A percentile compares a stretch with the other conserved stretches of the same genome.
Conservation (phyloP, 352 stramenopile species). For the Globisporangium paroecandrum region DNA sequence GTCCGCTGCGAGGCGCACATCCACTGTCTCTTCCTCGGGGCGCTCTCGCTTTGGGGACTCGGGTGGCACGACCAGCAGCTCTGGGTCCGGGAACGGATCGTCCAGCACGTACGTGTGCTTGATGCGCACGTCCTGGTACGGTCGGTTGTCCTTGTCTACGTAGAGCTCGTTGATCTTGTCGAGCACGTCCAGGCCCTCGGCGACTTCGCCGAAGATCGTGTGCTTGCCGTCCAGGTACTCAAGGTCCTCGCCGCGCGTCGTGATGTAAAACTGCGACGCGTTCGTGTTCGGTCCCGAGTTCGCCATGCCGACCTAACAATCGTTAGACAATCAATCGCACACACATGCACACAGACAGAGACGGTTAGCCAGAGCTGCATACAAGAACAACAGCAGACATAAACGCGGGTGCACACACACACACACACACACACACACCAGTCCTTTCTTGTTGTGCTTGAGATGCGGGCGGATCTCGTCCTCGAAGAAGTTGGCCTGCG, state of each 20-base stretch:
- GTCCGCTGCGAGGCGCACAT: slow-evolving; percentile 86
- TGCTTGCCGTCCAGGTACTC: slow-evolving; percentile 90
- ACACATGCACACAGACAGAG: not conserved
- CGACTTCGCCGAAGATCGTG: slow-evolving; percentile 91
- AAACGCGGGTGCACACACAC: not conserved
- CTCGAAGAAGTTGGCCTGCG: slow-evolving; percentile 72
- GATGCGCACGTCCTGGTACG: slow-evolving; percentile 97
- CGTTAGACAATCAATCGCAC: not conserved
- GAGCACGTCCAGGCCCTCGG: slow-evolving; percentile 93
- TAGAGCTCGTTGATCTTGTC: slow-evolving; percentile 94
- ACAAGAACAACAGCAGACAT: not conserved
- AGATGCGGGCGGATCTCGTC: slow-evolving; percentile 61
- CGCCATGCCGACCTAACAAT: slow-evolving; percentile 73
- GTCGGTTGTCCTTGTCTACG: slow-evolving; percentile 92
- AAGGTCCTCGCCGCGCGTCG: slow-evolving; percentile 86
- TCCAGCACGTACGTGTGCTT: slow-evolving; percentile 89
- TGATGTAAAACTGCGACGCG: slow-evolving; percentile 97
- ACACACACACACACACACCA: slow-evolving; percentile 16
- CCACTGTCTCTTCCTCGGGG: slow-evolving; percentile 90
- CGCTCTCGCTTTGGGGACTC: slow-evolving; percentile 84
- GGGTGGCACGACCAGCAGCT: slow-evolving; percentile 68
- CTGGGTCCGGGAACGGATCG: slow-evolving; percentile 79
- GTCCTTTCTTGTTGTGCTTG: slow-evolving; percentile 52
- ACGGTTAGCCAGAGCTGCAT: not conserved
- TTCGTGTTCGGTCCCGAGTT: slow-evolving; percentile 75